Evolutionary conservation across 2,329 filamentous ascomycete species (phyloP).

Genomic region (Nemania sp.): DNA sequence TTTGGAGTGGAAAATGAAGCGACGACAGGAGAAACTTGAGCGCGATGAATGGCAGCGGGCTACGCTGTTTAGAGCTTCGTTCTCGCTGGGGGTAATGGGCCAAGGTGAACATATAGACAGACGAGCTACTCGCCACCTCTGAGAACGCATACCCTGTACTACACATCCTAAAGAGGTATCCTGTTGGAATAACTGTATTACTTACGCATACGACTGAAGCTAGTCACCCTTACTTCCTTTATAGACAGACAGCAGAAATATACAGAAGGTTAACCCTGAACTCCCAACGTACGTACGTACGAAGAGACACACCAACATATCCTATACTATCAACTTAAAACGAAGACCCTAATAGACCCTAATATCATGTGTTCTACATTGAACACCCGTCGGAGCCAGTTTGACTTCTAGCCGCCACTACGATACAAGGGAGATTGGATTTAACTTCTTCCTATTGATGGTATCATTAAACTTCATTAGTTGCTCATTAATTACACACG

Average conservation of each 20-base stretch:
- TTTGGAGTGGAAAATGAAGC: constrained; percentile 56
- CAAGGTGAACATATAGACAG: constrained; percentile 10
- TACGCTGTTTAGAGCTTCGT: constrained; percentile 36
- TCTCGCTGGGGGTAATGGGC: constrained; percentile 13
- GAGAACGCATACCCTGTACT: neutral
- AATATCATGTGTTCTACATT: neutral
- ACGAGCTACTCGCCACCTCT: constrained; percentile 10
- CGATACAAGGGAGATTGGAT: neutral
- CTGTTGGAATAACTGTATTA: constrained; percentile 6
- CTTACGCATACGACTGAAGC: no score
- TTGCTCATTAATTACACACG: constrained; percentile 45
- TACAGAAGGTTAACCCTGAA: no score
- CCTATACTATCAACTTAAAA: no score
- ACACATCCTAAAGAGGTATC: neutral
- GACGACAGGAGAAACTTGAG: constrained; percentile 46
- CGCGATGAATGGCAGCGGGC: constrained; percentile 45
- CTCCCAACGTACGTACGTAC: no score
- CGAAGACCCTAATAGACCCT: neutral
- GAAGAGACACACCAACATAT: no score
- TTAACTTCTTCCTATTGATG: constrained; percentile 33
- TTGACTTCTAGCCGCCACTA: neutral
- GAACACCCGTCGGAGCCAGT: neutral
- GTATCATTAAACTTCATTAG: constrained; percentile 43
- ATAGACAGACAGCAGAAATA: no score
- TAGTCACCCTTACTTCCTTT: no score